phyloP scores from a whole-genome alignment of 2,329 filamentous ascomycete species.

The Leptographium galeiforme region DNA sequence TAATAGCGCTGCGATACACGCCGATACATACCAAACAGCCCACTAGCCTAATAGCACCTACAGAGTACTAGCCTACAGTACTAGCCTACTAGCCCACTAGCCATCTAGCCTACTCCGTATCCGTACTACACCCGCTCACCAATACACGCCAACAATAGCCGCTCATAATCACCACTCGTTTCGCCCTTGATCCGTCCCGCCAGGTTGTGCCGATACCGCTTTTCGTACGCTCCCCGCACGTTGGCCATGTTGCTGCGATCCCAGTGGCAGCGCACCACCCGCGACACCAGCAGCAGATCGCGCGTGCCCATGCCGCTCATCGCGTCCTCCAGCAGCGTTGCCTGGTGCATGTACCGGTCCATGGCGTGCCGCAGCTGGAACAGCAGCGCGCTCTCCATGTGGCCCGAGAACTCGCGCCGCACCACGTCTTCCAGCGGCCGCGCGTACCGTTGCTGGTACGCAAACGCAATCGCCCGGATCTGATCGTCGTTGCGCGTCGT shows the following conservation, averaged over 20 bases:
- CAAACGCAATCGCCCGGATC: slow-evolving; percentile 64
- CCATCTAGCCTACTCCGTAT: too few species aligned
- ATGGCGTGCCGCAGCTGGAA: slow-evolving; percentile 64
- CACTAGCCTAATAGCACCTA: too few species aligned
- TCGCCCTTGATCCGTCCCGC: slow-evolving; percentile 62
- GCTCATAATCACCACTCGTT: slow-evolving; percentile 73
- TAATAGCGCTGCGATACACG: too few species aligned
- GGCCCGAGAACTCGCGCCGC: slow-evolving; percentile 72
- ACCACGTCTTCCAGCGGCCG: slow-evolving; percentile 60
- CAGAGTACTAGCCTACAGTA: too few species aligned
- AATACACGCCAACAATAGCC: slow-evolving; percentile 57
- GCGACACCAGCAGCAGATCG: slow-evolving; percentile 62
- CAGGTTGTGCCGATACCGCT: slow-evolving; percentile 55
- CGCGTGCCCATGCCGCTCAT: slow-evolving; percentile 86
- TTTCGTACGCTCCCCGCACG: slow-evolving; percentile 65
- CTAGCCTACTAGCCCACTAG: too few species aligned
- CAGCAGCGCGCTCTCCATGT: slow-evolving; percentile 78
- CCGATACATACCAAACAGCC: too few species aligned
- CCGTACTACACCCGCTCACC: slow-evolving; percentile 26
- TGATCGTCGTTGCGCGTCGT: slow-evolving; percentile 66
- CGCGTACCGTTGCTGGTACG: slow-evolving; percentile 62
- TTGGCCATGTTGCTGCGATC: slow-evolving; percentile 59
- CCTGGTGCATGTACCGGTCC: slow-evolving; percentile 77
- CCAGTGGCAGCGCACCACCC: slow-evolving; percentile 79
- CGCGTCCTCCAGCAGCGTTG: slow-evolving; percentile 64